A percentile compares a stretch with the other conserved stretches of the same genome.
These are phyloP conservation scores for Trifolium repens DNA, from an alignment of 306 rosid genomes.

Conservation along the genomic window DNA sequence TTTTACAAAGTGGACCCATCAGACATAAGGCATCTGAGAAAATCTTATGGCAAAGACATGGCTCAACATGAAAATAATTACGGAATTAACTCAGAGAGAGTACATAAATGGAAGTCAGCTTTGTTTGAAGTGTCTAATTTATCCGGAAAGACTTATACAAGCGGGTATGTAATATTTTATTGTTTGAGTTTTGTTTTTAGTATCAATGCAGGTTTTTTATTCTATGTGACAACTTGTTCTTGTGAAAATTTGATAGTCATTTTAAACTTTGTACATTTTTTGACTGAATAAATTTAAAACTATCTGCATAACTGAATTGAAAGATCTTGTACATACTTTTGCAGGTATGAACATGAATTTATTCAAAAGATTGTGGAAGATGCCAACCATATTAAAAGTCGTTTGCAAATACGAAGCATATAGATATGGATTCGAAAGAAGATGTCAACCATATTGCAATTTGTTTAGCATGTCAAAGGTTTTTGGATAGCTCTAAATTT, in stretches of 20 bases:
- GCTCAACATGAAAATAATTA: neutral
- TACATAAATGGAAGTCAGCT: slow-evolving; percentile 22
- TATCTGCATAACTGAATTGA: neutral
- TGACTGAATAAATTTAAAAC: neutral
- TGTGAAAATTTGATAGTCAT: neutral
- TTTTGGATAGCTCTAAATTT: too few species aligned
- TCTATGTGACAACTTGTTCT: neutral
- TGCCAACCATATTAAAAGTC: neutral
- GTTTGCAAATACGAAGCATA: slow-evolving; percentile 11
- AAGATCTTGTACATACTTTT: neutral
- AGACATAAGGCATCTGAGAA: slow-evolving; percentile 17
- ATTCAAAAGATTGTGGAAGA: slow-evolving; percentile 17
- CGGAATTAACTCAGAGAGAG: neutral
- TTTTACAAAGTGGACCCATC: slow-evolving; percentile 37
- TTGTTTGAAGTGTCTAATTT: slow-evolving; percentile 12
- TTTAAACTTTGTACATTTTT: neutral
- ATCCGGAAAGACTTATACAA: neutral
- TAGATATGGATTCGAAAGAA: neutral
- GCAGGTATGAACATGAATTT: slow-evolving; percentile 35
- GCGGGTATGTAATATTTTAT: neutral
- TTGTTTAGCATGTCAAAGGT: too few species aligned
- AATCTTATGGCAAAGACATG: neutral
- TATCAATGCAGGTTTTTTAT: too few species aligned
- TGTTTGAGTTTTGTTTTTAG: too few species aligned
- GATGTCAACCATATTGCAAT: too few species aligned